A percentile compares a stretch with the other conserved stretches of the same genome.
phyloP scores from a whole-genome alignment of 2,329 filamentous ascomycete species.

The Hymenoscyphus repandus region DNA sequence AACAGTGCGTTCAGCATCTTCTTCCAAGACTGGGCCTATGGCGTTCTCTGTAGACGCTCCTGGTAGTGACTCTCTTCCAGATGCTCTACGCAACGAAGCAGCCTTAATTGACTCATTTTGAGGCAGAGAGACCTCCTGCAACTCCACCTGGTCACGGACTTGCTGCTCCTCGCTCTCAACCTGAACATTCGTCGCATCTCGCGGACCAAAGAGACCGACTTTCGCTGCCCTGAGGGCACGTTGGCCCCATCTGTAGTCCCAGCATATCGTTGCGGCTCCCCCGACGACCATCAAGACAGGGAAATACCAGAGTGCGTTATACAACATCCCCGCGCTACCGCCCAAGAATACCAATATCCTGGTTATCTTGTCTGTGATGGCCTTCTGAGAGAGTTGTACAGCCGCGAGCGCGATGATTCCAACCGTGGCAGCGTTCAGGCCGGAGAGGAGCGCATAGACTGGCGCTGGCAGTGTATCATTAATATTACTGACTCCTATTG shows the following conservation, averaged over 20 bases:
- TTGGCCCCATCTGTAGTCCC: conserved; percentile 50
- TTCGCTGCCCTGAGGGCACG: conserved; percentile 3
- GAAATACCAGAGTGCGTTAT: conserved; percentile 72
- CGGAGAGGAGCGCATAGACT: conserved; percentile 66
- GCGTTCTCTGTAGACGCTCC: no score
- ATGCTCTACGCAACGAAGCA: no score
- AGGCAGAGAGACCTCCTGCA: no score
- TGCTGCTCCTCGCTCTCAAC: no score
- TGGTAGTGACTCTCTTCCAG: no score
- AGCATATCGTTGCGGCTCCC: conserved; percentile 47
- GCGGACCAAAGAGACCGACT: no score
- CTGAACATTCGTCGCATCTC: no score
- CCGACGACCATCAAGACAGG: conserved; percentile 55
- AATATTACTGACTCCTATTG: conserved; percentile 59
- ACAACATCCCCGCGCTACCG: conserved; percentile 60
- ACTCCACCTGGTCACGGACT: no score
- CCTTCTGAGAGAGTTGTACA: conserved; percentile 60
- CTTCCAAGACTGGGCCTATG: no score
- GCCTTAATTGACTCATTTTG: no score
- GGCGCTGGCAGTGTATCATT: conserved; percentile 51
- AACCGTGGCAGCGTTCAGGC: conserved; percentile 67
- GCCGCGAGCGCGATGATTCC: conserved; percentile 68
- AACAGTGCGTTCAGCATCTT: no score
- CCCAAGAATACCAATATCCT: conserved; percentile 59
- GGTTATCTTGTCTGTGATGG: conserved; percentile 60